These are phyloP conservation scores for Juncus effusus DNA, from an alignment of 176 grass and related monocot species.

Conservation along the genomic window DNA sequence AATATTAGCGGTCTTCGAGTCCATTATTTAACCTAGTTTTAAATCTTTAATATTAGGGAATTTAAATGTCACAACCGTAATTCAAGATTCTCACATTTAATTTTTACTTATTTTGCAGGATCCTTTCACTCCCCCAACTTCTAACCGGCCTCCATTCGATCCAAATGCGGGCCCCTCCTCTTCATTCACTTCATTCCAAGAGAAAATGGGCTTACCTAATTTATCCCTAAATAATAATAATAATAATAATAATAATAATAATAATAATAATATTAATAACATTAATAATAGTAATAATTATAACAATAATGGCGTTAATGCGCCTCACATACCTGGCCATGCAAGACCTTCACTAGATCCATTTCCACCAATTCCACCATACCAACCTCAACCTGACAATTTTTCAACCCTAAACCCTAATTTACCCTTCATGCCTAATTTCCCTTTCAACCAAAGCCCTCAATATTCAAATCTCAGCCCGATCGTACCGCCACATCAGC, in stretches of 20 bases:
- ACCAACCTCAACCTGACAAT: conserved; percentile 43
- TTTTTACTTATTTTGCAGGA: conserved; percentile 31
- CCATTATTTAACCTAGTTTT: background rate
- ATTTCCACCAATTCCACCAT: conserved; percentile 53
- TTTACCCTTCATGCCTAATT: conserved; percentile 67
- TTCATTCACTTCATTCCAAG: conserved; percentile 77
- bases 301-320: conserved; percentile 2
- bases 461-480: conserved; percentile 59
- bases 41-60: too few relatives aligned
- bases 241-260: conserved; percentile 20
- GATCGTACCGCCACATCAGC: conserved; percentile 50
- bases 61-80: too few relatives aligned
- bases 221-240: conserved; percentile 49
- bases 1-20: background rate
- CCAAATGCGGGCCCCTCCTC: conserved; percentile 42
- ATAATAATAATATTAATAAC: conserved; percentile 4
- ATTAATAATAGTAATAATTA: conserved; percentile 21
- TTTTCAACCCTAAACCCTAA: conserved; percentile 50
- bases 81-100: too few relatives aligned
- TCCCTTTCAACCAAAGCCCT: conserved; percentile 62
- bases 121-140: conserved; percentile 54
- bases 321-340: conserved; percentile 50
- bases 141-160: conserved; percentile 41
- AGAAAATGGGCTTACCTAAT: conserved; percentile 78
- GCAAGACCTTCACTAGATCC: conserved; percentile 59